Conservation (phyloP, 192 early-diverging fungal genomes). For the Haplosporangium gracile region DNA sequence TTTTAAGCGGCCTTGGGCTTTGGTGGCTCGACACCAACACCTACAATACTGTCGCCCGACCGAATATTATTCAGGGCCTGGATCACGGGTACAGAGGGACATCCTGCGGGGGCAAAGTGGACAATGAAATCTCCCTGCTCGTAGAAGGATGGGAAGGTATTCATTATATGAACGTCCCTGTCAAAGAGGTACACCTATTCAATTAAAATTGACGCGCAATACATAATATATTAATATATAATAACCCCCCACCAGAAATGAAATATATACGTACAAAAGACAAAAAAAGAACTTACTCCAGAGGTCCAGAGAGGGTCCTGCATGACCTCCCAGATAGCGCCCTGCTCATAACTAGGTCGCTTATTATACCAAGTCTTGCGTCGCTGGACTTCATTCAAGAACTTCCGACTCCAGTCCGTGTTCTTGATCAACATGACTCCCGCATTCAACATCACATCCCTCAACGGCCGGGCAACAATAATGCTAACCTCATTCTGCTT, state of each 20-base stretch:
- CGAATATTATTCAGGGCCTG: slow-evolving; percentile 55
- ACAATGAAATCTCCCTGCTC: slow-evolving; percentile 65
- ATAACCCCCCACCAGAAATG: background rate
- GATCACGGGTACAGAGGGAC: slow-evolving; percentile 62
- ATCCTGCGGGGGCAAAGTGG: slow-evolving; percentile 70
- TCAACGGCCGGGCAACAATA: slow-evolving; percentile 60
- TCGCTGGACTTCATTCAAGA: slow-evolving; percentile 60
- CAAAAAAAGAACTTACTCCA: slow-evolving; percentile 42
- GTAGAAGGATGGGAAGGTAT: slow-evolving; percentile 67
- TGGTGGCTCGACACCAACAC: slow-evolving; percentile 15
- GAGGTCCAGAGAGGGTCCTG: slow-evolving; percentile 39
- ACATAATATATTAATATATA: background rate
- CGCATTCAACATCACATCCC: slow-evolving; percentile 69
- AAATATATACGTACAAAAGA: background rate
- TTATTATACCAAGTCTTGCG: slow-evolving; percentile 53
- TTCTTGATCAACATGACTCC: slow-evolving; percentile 73
- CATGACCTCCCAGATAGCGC: slow-evolving; percentile 71
- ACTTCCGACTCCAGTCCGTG: slow-evolving; percentile 62
- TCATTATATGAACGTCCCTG: slow-evolving; percentile 68
- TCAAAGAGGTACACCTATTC: slow-evolving; percentile 57
- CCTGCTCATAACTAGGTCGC: slow-evolving; percentile 63
- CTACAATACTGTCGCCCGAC: slow-evolving; percentile 31
- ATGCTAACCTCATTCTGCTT: slow-evolving; percentile 55
- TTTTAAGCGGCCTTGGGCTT: background rate
- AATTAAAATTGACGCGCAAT: background rate